These are phyloP conservation scores for Phytophthora citricola DNA, from an alignment of 352 stramenopile genomes.

Conservation along the genomic window DNA sequence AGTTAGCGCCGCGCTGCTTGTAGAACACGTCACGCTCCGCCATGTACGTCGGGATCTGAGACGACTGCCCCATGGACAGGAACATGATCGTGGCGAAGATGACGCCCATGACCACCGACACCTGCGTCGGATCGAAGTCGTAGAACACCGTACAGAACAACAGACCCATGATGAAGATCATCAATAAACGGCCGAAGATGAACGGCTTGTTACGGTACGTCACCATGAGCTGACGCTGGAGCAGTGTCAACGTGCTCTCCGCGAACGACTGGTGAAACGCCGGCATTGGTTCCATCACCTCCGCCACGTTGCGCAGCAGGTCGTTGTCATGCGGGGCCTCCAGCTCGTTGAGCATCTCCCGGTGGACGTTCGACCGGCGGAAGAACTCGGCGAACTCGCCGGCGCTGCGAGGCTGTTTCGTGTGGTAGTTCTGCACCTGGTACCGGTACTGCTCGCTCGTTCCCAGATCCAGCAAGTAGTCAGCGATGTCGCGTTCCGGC, in stretches of 20 bases:
- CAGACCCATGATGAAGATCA: slow-evolving; percentile 51
- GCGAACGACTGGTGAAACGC: slow-evolving; percentile 48
- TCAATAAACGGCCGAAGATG: slow-evolving; percentile 40
- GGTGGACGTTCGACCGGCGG: slow-evolving; percentile 38
- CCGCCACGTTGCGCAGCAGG: slow-evolving; percentile 20
- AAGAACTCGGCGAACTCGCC: slow-evolving; percentile 34
- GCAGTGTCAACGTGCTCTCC: slow-evolving; percentile 37
- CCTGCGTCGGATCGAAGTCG: slow-evolving; percentile 43
- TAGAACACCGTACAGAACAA: slow-evolving; percentile 56
- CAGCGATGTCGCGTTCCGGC: slow-evolving; percentile 31
- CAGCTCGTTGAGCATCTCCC: slow-evolving; percentile 33
- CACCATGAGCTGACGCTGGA: slow-evolving; percentile 63
- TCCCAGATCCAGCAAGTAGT: slow-evolving; percentile 31
- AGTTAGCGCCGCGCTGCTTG: slow-evolving; percentile 79
- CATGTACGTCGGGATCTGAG: slow-evolving; percentile 75
- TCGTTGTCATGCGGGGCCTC: slow-evolving; percentile 29
- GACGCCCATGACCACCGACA: slow-evolving; percentile 55
- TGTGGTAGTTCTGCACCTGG: slow-evolving; percentile 14
- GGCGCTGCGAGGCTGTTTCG: slow-evolving; percentile 8
- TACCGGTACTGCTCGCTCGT: slow-evolving; percentile 36
- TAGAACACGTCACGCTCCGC: slow-evolving; percentile 71
- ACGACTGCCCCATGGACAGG: slow-evolving; percentile 69
- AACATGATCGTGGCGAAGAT: slow-evolving; percentile 85
- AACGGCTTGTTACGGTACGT: slow-evolving; percentile 58
- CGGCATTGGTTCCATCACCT: slow-evolving; percentile 21